Base-by-base conservation (phyloP, 108 stramenopile species). In the Skeletonema tropicum region DNA sequence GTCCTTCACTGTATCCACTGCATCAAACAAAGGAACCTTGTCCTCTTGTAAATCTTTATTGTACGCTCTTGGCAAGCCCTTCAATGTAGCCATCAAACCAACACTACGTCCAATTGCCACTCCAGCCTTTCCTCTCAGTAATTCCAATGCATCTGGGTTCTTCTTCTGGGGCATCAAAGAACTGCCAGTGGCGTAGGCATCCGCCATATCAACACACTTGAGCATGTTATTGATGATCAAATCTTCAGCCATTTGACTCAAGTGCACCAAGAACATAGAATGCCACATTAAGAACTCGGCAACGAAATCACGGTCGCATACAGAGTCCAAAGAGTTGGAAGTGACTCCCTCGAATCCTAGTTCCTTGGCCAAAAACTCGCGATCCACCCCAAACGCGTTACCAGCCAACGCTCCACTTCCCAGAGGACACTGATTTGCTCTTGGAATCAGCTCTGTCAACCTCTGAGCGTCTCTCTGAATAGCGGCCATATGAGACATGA, bases 41-140 rank as follows among this genome's bases (percentile, higher is more conserved):
- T 99, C 99, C 86, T 99, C 99, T 84, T 99, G 99, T 57, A 99
- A 87, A 82, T 99, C 99, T 85, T 99, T 99, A 86, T 99, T 99
- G 95, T 99, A 99, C 17, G 99, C 97, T 31, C 97, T 88, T 9
- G 98, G 99, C 61, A 98, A 85, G 23, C 98, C 98, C 85, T 98
- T 98, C 42, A 99, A 87, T 31, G 98, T 98, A 7, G 96, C 87
- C 39, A 97, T 90, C 62, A 99, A 81, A 8, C 97, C 96, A 26
- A 96, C 93, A 52, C 91, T 86, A 63, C 92, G 84, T 57, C 98
- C 99, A 14, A 97, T 74, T 17, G 97, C 95, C 42, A 98, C 86
- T 21, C 98, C 99, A 13, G 98, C 93, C 88, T 99, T 99, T 65
- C 98, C 99, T 65, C 99, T 87, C 31, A 99, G 84, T 55, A 99